A percentile compares a stretch with the other conserved stretches of the same genome.
Conservation (phyloP, 2,329 filamentous ascomycete species). For the Alternaria consortialis region DNA sequence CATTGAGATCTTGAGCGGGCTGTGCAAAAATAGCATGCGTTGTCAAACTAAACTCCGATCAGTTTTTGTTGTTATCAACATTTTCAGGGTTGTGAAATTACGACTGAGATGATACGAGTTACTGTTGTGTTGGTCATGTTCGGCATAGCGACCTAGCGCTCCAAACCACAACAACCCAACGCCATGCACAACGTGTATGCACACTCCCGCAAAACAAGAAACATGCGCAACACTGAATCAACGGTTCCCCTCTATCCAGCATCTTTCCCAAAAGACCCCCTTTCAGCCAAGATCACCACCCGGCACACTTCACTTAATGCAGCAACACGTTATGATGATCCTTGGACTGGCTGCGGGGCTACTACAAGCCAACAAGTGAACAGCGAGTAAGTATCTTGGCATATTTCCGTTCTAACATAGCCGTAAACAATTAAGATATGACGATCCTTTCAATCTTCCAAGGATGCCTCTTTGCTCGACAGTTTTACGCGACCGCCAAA, state of each 20-base stretch:
- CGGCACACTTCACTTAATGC: neutral
- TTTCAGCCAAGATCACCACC: conserved; percentile 1
- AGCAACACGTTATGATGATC: neutral
- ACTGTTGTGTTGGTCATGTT: neutral
- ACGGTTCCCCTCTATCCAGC: neutral
- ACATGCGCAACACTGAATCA: conserved; percentile 1
- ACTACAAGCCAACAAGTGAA: neutral
- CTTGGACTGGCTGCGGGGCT: conserved; percentile 1
- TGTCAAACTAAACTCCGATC: neutral
- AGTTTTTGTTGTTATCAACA: neutral
- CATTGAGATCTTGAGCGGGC: neutral
- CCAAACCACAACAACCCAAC: neutral
- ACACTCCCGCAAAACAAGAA: neutral
- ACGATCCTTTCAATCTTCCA: neutral
- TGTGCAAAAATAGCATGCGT: conserved; percentile 3
- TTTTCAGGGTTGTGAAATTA: neutral
- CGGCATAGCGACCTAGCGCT: neutral
- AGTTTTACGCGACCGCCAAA: neutral
- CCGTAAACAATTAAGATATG: neutral
- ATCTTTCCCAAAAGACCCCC: neutral
- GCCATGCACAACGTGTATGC: neutral
- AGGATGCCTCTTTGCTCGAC: neutral
- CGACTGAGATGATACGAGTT: neutral
- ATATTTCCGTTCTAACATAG: neutral
- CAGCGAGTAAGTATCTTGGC: neutral